A percentile compares a stretch with the other conserved stretches of the same genome.
These are phyloP conservation scores for Penicillium hordei DNA, from an alignment of 2,329 filamentous ascomycete genomes.

Conservation along the genomic window DNA sequence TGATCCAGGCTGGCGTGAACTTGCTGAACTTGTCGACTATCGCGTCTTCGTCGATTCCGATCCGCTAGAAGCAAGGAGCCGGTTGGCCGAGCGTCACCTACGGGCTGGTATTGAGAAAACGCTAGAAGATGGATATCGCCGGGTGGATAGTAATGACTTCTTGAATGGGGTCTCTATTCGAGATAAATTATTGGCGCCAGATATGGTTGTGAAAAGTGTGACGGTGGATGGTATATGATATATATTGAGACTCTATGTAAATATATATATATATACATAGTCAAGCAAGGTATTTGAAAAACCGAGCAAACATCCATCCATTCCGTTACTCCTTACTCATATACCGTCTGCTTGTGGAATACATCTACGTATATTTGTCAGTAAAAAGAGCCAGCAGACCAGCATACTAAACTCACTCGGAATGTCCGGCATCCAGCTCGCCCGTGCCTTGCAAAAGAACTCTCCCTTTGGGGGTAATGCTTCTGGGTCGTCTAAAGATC, in stretches of 20 bases:
- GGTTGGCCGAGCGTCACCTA: slow-evolving; percentile 44
- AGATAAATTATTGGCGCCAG: slow-evolving; percentile 27
- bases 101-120: slow-evolving; percentile 44
- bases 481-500: slow-evolving; percentile 52
- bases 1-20: slow-evolving; percentile 33
- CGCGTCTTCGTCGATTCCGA: slow-evolving; percentile 46
- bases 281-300: neutral
- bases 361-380: slow-evolving; percentile 33
- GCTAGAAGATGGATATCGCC: slow-evolving; percentile 35
- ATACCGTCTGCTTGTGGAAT: slow-evolving; percentile 50
- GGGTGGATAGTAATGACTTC: slow-evolving; percentile 43
- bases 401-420: slow-evolving; percentile 36
- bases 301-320: no score
- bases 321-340: slow-evolving; percentile 33
- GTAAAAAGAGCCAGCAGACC: neutral
- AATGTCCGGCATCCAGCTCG: slow-evolving; percentile 54
- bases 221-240: neutral
- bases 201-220: slow-evolving; percentile 31
- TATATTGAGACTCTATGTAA: neutral
- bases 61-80: slow-evolving; percentile 34
- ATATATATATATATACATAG: neutral
- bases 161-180: slow-evolving; percentile 36
- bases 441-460: slow-evolving; percentile 53
- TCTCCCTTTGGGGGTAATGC: slow-evolving; percentile 55
- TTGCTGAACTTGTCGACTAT: slow-evolving; percentile 42